Evolutionary conservation across 2,329 filamentous ascomycete genomes (phyloP).

Genomic region (Trichophyton verrucosum): DNA sequence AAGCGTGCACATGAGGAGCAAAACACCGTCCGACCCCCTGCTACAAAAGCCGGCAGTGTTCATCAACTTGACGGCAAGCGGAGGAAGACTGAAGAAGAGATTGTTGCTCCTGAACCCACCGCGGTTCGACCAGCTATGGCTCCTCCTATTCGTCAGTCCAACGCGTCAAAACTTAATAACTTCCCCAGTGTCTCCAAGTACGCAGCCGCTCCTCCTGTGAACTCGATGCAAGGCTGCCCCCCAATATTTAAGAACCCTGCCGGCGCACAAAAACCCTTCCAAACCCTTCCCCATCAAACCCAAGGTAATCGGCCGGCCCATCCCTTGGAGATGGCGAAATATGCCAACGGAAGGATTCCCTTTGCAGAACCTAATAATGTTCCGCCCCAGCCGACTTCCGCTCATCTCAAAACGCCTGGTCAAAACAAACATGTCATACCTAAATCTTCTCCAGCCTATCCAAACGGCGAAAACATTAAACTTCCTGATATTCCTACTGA

Average conservation of each 20-base stretch:
- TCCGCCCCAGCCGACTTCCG: neutral
- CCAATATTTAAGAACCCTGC: constrained; percentile 35
- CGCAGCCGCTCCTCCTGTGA: constrained; percentile 24
- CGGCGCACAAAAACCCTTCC: constrained; percentile 1
- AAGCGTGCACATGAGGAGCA: constrained; percentile 62
- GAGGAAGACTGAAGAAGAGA: constrained; percentile 62
- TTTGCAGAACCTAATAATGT: constrained; percentile 62
- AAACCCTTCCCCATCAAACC: constrained; percentile 38
- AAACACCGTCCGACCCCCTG: constrained; percentile 36
- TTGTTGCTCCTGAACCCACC: constrained; percentile 46
- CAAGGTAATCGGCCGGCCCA: constrained; percentile 51
- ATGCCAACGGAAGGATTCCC: constrained; percentile 77
- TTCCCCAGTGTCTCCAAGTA: constrained; percentile 27
- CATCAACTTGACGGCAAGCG: constrained; percentile 67
- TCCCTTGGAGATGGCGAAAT: constrained; percentile 72
- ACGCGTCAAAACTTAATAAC: constrained; percentile 52
- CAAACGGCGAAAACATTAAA: constrained; percentile 78
- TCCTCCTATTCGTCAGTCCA: constrained; percentile 73
- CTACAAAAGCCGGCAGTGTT: constrained; percentile 33
- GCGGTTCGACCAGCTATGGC: constrained; percentile 58
- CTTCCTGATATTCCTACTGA: constrained; percentile 93
- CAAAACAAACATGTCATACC: constrained; percentile 33
- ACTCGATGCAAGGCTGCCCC: constrained; percentile 36
- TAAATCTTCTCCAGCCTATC: constrained; percentile 70
- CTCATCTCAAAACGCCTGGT: neutral